Evolutionary conservation across 1,284 basidiomycete species (phyloP), one percentile per base, ranked within the genome.

Genomic region (Fomitopsis betulina): DNA sequence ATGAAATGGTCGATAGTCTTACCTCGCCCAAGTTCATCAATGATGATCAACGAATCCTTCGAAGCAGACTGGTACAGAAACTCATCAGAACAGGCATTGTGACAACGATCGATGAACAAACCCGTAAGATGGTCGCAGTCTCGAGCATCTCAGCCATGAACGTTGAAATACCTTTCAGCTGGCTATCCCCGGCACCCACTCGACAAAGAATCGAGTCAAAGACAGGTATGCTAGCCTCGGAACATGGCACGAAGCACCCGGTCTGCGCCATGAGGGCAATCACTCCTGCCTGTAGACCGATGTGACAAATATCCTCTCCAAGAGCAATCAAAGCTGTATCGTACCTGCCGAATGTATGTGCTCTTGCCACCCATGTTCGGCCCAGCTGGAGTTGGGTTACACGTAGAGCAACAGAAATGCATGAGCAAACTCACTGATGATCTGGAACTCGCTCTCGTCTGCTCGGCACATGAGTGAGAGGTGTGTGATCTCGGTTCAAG

Each of bases 121-220:
- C 93, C 68, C 91, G 85, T 50, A 99, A 81, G 67, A 99, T 99
- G 0, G 94, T 95, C 0, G 97, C 96, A 0, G 96, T 99, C 73
- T 96, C 94, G 12, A 96, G 80, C 97, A 99, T 99, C 76, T 99
- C 97, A 3, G 96, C 95, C 96, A 99, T 99, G 72, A 99, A 99
- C 0, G 97, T 99, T 32, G 94, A 97, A 3, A 99, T 93, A 17
- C 96, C 97, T 73, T 98, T 98, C 45, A 98, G 78, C 72, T 98
- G 96, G 72, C 92, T 96, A 71, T 99, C 97, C 0, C 97, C 97
- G 0, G 97, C 97, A 7, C 97, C 97, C 1, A 99, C 96, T 65
- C 97, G 84, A 57, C 96, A 97, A 4, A 99, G 77, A 53, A 99
- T 91, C 15, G 94, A 98, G 74, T 99, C 97, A 64, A 98, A 99